phyloP scores from a whole-genome alignment of 495 filamentous ascomycete species.

The Trichocladium antarcticum region DNA sequence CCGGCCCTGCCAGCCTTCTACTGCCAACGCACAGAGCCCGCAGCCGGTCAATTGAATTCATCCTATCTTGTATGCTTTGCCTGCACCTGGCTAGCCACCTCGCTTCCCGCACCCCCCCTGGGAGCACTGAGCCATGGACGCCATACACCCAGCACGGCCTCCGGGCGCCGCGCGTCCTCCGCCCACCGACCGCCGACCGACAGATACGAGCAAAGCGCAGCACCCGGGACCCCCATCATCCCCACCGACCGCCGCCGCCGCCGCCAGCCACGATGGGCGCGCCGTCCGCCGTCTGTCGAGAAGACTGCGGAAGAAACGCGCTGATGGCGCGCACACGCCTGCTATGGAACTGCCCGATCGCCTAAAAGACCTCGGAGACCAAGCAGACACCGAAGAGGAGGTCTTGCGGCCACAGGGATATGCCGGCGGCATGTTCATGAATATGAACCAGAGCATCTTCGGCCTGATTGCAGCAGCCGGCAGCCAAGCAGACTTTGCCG shows the following conservation, averaged over 20 bases:
- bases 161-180: not conserved
- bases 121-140: not conserved
- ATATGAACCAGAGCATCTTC: slow-evolving; percentile 92
- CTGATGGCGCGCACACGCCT: slow-evolving; percentile 42
- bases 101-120: not conserved
- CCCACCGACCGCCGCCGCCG: slow-evolving; percentile 7
- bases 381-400: slow-evolving; percentile 50
- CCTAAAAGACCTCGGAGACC: slow-evolving; percentile 60
- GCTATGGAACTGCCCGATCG: slow-evolving; percentile 69
- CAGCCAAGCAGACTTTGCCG: slow-evolving; percentile 64
- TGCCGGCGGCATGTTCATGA: slow-evolving; percentile 42
- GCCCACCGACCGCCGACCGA: not conserved
- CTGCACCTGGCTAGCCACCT: not conserved
- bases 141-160: not conserved
- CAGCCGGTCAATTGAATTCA: no score
- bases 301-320: slow-evolving; percentile 49
- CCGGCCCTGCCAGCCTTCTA: no score
- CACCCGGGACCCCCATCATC: slow-evolving; percentile 4
- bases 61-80: no score
- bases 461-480: slow-evolving; percentile 88
- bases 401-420: slow-evolving; percentile 53
- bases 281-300: slow-evolving; percentile 29
- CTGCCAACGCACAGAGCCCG: no score
- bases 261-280: slow-evolving; percentile 16
- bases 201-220: not conserved